Conservation (phyloP, 1,284 basidiomycete species). For the Ustilago crameri region DNA sequence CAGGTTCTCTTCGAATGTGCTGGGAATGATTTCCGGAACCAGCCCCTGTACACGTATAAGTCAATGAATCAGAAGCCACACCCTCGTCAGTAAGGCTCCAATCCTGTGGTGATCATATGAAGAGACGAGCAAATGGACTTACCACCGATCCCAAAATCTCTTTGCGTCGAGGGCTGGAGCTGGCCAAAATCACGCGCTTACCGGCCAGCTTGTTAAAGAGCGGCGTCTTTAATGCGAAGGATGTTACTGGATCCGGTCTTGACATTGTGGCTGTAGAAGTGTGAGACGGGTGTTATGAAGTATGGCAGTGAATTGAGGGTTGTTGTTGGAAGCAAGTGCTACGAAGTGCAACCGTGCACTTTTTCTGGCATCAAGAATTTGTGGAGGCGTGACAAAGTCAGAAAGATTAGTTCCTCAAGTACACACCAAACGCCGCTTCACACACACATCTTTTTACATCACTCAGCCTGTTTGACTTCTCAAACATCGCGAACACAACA, state of each 20-base stretch:
- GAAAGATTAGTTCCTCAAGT: too few relatives aligned
- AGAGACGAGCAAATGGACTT: constrained; percentile 5
- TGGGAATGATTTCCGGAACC: constrained; percentile 85
- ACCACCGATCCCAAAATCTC: constrained; percentile 62
- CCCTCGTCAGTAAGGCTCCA: too few relatives aligned
- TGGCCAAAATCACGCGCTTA: constrained; percentile 61
- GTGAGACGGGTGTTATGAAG: not conserved
- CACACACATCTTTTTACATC: too few relatives aligned
- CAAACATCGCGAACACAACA: too few relatives aligned
- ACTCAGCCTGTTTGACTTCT: too few relatives aligned
- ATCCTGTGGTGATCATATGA: too few relatives aligned
- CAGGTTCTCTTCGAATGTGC: constrained; percentile 86
- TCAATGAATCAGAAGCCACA: not conserved
- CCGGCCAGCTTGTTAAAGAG: constrained; percentile 61
- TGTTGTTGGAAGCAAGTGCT: not conserved
- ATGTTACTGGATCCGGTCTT: constrained; percentile 36
- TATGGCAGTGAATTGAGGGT: not conserved
- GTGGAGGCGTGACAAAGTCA: not conserved
- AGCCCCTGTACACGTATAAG: constrained; percentile 75
- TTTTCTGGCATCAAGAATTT: not conserved
- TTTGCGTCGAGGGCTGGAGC: constrained; percentile 56
- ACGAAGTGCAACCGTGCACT: constrained; percentile 1
- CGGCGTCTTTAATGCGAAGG: constrained; percentile 55
- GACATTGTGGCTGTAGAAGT: constrained; percentile 7
- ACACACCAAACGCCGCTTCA: too few relatives aligned